Percentiles rank a stretch among this genome's conserved stretches.
phyloP scores from a whole-genome alignment of 2,329 filamentous ascomycete genomes.

The Tolypocladium sp. region DNA sequence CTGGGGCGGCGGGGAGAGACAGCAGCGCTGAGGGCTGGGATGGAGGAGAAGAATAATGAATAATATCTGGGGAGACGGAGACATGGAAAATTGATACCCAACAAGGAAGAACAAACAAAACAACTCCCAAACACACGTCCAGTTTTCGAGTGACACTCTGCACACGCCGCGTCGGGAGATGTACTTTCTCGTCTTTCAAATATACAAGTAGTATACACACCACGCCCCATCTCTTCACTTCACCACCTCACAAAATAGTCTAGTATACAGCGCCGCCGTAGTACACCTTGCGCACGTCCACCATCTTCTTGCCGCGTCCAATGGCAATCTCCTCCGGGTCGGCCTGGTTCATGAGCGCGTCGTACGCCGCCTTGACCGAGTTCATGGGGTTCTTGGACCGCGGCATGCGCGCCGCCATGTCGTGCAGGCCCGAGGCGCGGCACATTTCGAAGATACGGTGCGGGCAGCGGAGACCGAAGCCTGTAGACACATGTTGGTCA shows the following conservation, averaged over 20 bases:
- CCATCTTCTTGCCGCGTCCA: slow-evolving; percentile 86
- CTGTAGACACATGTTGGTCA: slow-evolving; percentile 34
- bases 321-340: slow-evolving; percentile 85
- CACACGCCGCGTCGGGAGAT: not conserved
- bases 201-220: not conserved
- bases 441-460: slow-evolving; percentile 92
- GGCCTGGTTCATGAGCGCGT: slow-evolving; percentile 74
- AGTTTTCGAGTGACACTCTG: not conserved
- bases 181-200: not conserved
- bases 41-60: slow-evolving; percentile 13
- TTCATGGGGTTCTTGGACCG: slow-evolving; percentile 96
- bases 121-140: not conserved
- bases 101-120: not conserved
- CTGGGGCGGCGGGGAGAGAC: slow-evolving; percentile 46
- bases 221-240: not conserved
- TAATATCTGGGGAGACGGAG: not conserved
- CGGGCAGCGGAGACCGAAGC: slow-evolving; percentile 88
- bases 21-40: slow-evolving; percentile 16
- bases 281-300: slow-evolving; percentile 95
- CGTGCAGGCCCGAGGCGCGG: slow-evolving; percentile 74
- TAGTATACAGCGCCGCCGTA: slow-evolving; percentile 58
- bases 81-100: not conserved
- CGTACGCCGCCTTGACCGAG: slow-evolving; percentile 81
- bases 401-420: slow-evolving; percentile 74
- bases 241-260: not conserved